A percentile compares a stretch with the other conserved stretches of the same genome.
Conservation (phyloP, 768 basidiomycete genomes). For the Coprinopsis cinerea region DNA sequence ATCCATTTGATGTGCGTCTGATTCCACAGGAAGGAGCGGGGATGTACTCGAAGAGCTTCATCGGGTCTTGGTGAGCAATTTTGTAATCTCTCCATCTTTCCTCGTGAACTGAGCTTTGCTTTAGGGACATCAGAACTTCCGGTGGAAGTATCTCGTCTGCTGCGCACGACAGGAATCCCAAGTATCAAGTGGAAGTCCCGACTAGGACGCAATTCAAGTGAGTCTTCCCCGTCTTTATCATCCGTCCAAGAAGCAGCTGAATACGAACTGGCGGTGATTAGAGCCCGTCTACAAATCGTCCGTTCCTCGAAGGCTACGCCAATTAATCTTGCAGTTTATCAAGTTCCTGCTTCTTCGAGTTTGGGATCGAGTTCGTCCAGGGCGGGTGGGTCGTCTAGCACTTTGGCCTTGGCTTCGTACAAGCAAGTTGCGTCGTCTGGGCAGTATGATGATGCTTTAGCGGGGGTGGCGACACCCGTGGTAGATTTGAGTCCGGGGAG, state of each 20-base stretch:
- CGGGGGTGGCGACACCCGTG: conserved; percentile 61
- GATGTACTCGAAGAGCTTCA: conserved; percentile 68
- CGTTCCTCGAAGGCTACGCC: conserved; percentile 38
- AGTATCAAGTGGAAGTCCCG: conserved; percentile 54
- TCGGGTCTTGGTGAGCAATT: conserved; percentile 73
- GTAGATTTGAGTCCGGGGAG: conserved; percentile 50
- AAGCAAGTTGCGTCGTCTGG: conserved; percentile 63
- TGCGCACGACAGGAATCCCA: conserved; percentile 63
- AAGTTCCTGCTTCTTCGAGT: conserved; percentile 18
- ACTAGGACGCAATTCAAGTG: conserved; percentile 54
- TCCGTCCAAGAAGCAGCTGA: background rate
- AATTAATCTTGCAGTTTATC: conserved; percentile 58
- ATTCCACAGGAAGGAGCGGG: conserved; percentile 89
- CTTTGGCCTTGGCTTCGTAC: background rate
- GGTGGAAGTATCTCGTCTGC: conserved; percentile 66
- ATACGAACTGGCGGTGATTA: conserved; percentile 24
- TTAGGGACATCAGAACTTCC: conserved; percentile 53
- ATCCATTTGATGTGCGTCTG: conserved; percentile 51
- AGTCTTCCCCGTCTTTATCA: conserved; percentile 15
- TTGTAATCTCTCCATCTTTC: background rate
- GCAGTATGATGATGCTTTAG: conserved; percentile 67
- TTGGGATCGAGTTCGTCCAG: conserved; percentile 11
- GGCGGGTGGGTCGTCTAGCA: background rate
- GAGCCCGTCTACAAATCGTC: conserved; percentile 64
- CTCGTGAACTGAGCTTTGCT: background rate